Evolutionary conservation across 2,329 filamentous ascomycete genomes (phyloP), one percentile per base, ranked within the genome.

Genomic region (Cladophialophora yegresii): DNA sequence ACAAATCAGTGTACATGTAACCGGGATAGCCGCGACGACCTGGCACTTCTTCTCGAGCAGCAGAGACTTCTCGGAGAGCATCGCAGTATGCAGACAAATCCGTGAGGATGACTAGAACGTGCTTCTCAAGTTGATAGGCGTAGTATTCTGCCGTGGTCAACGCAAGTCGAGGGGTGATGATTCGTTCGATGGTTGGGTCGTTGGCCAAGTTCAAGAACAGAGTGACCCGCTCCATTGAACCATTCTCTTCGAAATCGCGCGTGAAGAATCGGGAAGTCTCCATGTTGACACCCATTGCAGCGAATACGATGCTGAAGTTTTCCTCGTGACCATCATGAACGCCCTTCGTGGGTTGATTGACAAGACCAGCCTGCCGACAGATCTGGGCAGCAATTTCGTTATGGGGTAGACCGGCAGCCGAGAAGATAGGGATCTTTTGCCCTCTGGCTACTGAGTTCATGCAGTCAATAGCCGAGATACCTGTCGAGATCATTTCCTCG

Each of bases 1-100:
- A 97, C 88, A 99, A 90, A 87, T 99, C 96, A 72, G 95, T 99
- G 85, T 99, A 99, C 95, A 99, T 99, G 86, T 99, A 99, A 91
- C 95, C 95, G 60, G 95, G 95, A 83, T 95, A 99, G 86, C 95
- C 95, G 88, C 95, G 93, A 79, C 95, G 93, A 85, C 95, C 95
- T 47, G 95, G 95, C 50, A 99, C 95, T 88, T 99, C 95, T 85
- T 99, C 95, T 82, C 95, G 88, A 59, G 95, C 95, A 61, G 95
- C 93, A 13, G 95, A 99, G 57, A 99, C 95, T 81, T 99, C 95
- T 86, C 95, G 95, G 70, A 99, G 89, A 71, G 95, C 96, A 79
- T 99, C 95, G 79, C 96, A 99, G 85, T 99, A 99, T 56, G 95
- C 92, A 1, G 95, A 95, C 72, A 99, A 82, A 85, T 99, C 95